Base-by-base conservation (phyloP, 805 yeast species). In the Spathaspora sp. region DNA sequence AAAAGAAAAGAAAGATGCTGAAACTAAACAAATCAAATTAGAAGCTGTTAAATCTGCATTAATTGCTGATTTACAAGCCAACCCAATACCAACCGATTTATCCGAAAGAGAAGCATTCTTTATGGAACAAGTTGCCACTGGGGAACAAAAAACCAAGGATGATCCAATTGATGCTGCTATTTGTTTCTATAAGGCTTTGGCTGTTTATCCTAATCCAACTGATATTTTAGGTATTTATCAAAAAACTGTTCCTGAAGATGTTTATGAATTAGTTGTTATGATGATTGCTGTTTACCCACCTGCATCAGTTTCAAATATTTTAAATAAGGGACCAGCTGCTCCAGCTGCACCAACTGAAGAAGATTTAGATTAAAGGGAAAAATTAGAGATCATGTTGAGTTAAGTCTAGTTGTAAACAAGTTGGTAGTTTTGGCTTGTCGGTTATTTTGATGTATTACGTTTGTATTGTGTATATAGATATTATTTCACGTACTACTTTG, bases 241-340 rank as follows among this genome's bases (percentile, higher is more conserved):
- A 76, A 87, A 87, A 76, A 80, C 92, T 49, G 83, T 93, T 57
- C 92, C 94, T 49, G 86, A 85, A 65, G 84, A 81, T 45, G 85
- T 92, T 52, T 85, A 90, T 66, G 97, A 91, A 65, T 77, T 85
- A 60, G 80, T 93, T 60, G 87, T 91, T 60, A 80, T 87, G 80
- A 85, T 92, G 91, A 85, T 93, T 68, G 96, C 96, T 51, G 81
- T 89, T 61, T 81, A 87, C 62, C 97, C 97, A 46, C 97, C 98
- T 29, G 80, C 83, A 51, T 82, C 89, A 48, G 83, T 90, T 57
- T 82, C 87, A 44, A 78, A 81, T 55, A 83, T 87, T 59, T 73
- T 90, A 57, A 52, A 47, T 44, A 52, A 52, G 32, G 81, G 82
- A 54, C 77, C 77, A 43, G 52, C 51, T 12, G 52, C 51, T 26